These are phyloP conservation scores for Aureobasidium musti DNA, from an alignment of 2,329 filamentous ascomycete species.

Conservation along the genomic window DNA sequence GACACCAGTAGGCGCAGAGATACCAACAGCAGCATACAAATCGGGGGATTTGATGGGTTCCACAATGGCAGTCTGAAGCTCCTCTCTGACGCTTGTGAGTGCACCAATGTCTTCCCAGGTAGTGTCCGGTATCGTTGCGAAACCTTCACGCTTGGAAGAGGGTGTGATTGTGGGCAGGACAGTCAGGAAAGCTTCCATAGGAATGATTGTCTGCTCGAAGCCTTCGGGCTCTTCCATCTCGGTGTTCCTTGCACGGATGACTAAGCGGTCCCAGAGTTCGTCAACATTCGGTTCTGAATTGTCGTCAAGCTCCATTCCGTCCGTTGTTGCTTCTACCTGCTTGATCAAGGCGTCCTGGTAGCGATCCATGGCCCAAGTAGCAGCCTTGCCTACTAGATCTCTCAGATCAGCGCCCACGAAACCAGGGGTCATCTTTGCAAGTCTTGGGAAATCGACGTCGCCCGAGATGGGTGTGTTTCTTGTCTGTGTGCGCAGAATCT, in stretches of 20 bases:
- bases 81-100: slow-evolving; percentile 72
- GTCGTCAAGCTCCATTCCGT: slow-evolving; percentile 57
- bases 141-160: slow-evolving; percentile 87
- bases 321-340: slow-evolving; percentile 36
- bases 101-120: slow-evolving; percentile 94
- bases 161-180: slow-evolving; percentile 76
- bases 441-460: slow-evolving; percentile 69
- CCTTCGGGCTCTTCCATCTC: slow-evolving; percentile 56
- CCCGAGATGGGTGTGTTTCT: slow-evolving; percentile 63
- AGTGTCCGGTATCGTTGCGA: slow-evolving; percentile 88
- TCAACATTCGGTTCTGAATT: slow-evolving; percentile 40
- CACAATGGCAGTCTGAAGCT: slow-evolving; percentile 83
- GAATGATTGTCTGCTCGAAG: slow-evolving; percentile 58
- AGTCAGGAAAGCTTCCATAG: slow-evolving; percentile 68
- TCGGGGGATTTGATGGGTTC: slow-evolving; percentile 83
- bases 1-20: slow-evolving; percentile 79
- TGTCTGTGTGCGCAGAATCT: slow-evolving; percentile 75
- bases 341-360: slow-evolving; percentile 57
- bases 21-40: slow-evolving; percentile 73
- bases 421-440: slow-evolving; percentile 85
- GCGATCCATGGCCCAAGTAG: slow-evolving; percentile 63
- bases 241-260: slow-evolving; percentile 53
- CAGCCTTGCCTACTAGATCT: slow-evolving; percentile 67
- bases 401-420: slow-evolving; percentile 91
- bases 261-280: slow-evolving; percentile 46